Conservation (phyloP, 2,329 filamentous ascomycete genomes). For the Akanthomyces muscarius region DNA sequence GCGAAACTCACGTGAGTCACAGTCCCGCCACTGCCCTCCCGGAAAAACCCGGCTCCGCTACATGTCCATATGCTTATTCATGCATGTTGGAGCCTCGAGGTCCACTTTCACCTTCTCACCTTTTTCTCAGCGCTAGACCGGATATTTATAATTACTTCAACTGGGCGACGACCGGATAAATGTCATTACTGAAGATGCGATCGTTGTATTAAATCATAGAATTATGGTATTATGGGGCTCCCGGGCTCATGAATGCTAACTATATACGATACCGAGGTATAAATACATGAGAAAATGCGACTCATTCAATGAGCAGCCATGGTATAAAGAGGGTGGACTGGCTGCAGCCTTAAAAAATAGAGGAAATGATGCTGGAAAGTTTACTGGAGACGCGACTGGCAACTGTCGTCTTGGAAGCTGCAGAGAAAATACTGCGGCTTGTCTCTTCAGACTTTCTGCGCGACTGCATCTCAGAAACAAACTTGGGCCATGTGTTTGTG, state of each 20-base stretch:
- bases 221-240: neutral
- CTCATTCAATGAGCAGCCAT: neutral
- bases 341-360: slow-evolving; percentile 9
- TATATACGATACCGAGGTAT: neutral
- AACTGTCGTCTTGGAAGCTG: slow-evolving; percentile 11
- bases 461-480: slow-evolving; percentile 21
- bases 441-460: slow-evolving; percentile 14
- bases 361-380: slow-evolving; percentile 7
- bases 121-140: too few relatives aligned
- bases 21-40: slow-evolving; percentile 15
- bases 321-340: neutral
- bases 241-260: neutral
- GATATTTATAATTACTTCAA: neutral
- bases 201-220: neutral
- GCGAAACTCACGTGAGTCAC: slow-evolving; percentile 35
- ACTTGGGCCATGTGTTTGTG: slow-evolving; percentile 31
- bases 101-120: neutral
- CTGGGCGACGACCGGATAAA: neutral
- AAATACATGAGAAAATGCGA: neutral
- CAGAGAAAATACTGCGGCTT: slow-evolving; percentile 13
- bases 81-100: too few relatives aligned
- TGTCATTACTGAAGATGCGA: too few relatives aligned
- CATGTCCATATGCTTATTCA: neutral
- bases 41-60: slow-evolving; percentile 12
- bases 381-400: slow-evolving; percentile 14